Conservation (phyloP, 371 early-diverging fungal species). For the Lichtheimia ramosa region DNA sequence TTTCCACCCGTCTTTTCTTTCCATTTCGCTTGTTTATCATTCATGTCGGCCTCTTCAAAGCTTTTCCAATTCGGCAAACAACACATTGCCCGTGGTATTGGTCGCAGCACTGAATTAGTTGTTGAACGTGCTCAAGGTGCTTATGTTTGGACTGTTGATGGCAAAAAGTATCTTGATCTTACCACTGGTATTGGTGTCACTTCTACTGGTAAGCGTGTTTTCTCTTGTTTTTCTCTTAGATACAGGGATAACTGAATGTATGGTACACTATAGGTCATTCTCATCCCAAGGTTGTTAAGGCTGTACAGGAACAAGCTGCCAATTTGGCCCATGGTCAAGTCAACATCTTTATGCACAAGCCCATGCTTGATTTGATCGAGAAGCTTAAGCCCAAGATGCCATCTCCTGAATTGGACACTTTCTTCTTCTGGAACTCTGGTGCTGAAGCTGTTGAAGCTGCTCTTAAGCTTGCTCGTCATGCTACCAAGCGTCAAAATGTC, state of each 20-base stretch:
- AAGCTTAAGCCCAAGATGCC: conserved; percentile 51
- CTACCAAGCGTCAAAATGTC: conserved; percentile 57
- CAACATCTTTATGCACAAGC: conserved; percentile 56
- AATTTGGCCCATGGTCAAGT: conserved; percentile 55
- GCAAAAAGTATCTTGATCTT: conserved; percentile 56
- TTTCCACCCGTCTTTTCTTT: background rate
- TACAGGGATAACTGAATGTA: background rate
- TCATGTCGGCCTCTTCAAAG: conserved; percentile 33
- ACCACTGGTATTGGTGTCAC: conserved; percentile 60
- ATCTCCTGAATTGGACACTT: conserved; percentile 44
- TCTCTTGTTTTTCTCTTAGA: background rate
- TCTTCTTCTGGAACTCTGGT: conserved; percentile 63
- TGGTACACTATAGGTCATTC: conserved; percentile 28
- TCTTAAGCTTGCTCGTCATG: conserved; percentile 57
- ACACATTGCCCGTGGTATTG: conserved; percentile 51
- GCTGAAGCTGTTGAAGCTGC: conserved; percentile 55
- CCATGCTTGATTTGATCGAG: conserved; percentile 55
- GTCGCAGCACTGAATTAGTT: conserved; percentile 50
- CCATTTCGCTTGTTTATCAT: background rate
- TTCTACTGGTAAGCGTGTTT: conserved; percentile 39
- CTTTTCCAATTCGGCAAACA: conserved; percentile 48
- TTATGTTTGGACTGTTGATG: conserved; percentile 49
- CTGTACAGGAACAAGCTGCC: conserved; percentile 58
- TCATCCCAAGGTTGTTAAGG: conserved; percentile 62
- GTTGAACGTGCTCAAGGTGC: conserved; percentile 50